phyloP scores from a whole-genome alignment of 2,329 filamentous ascomycete genomes.

The Fusarium longipes region DNA sequence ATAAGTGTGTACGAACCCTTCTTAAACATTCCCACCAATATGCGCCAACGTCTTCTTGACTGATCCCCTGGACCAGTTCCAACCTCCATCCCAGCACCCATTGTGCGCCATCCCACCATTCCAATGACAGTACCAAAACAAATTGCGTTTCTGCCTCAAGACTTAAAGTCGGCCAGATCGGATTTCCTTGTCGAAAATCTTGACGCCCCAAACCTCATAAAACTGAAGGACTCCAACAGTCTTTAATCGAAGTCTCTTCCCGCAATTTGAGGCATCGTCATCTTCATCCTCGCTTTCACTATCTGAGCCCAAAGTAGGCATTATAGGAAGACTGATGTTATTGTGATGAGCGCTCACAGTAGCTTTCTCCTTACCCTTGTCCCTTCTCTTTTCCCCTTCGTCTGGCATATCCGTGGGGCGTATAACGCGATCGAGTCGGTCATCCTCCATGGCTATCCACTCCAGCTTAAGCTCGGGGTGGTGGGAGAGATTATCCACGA shows the following conservation, averaged over 20 bases:
- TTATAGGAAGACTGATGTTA: conserved; percentile 43
- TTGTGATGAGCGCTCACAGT: conserved; percentile 21
- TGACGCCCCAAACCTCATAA: conserved; percentile 59
- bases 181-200: conserved; percentile 70
- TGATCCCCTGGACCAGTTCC: conserved; percentile 7
- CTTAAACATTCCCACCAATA: neutral
- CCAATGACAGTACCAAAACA: neutral
- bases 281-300: conserved; percentile 51
- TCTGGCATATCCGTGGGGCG: conserved; percentile 52
- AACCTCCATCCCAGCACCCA: neutral
- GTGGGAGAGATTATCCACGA: conserved; percentile 68
- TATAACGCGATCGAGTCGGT: conserved; percentile 61
- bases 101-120: conserved; percentile 23
- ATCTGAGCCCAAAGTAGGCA: conserved; percentile 49
- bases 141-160: too few species aligned
- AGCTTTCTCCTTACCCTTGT: conserved; percentile 53
- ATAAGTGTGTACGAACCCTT: conserved; percentile 5
- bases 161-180: conserved; percentile 50
- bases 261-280: conserved; percentile 48
- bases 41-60: conserved; percentile 7
- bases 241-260: conserved; percentile 51
- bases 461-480: conserved; percentile 66
- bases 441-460: conserved; percentile 67
- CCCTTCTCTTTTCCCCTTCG: conserved; percentile 46
- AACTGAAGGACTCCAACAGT: conserved; percentile 53